Evolutionary conservation across 208 protist genomes (phyloP).

Genomic region (Trichomonas vaginalis): DNA sequence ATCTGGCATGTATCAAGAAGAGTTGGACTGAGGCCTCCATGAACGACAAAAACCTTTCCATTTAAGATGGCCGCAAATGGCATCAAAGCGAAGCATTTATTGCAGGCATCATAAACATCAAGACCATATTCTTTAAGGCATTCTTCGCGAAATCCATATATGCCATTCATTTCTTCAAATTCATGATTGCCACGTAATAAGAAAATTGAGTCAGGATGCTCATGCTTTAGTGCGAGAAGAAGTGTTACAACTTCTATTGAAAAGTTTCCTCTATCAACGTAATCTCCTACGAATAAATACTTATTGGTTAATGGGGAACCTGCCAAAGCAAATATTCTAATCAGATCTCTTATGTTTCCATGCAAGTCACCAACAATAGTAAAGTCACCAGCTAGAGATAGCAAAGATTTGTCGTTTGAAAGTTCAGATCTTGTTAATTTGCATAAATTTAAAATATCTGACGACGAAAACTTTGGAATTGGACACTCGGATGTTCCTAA

Average conservation of each 20-base stretch:
- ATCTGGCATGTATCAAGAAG: not conserved
- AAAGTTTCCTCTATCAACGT: not conserved
- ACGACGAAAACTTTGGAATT: not conserved
- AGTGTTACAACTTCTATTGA: not conserved
- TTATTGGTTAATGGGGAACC: not conserved
- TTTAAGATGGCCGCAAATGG: slow-evolving; percentile 52
- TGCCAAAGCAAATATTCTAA: not conserved
- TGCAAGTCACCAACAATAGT: not conserved
- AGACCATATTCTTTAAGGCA: slow-evolving; percentile 60
- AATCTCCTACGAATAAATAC: slow-evolving; percentile 12
- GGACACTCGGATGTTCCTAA: not conserved
- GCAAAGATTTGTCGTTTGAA: not conserved
- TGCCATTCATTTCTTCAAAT: slow-evolving; percentile 65
- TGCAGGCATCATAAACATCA: slow-evolving; percentile 58
- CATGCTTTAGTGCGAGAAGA: not conserved
- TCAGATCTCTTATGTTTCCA: not conserved
- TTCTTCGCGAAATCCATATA: slow-evolving; percentile 70
- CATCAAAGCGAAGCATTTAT: slow-evolving; percentile 62
- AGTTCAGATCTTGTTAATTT: not conserved
- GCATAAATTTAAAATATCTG: not conserved
- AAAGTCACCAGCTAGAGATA: not conserved
- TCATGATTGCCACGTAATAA: not conserved
- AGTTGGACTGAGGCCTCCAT: not conserved
- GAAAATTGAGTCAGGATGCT: not conserved
- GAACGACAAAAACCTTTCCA: slow-evolving; percentile 14